These are phyloP conservation scores for Stevia rebaudiana DNA, from an alignment of 140 eudicot species.

Conservation along the genomic window DNA sequence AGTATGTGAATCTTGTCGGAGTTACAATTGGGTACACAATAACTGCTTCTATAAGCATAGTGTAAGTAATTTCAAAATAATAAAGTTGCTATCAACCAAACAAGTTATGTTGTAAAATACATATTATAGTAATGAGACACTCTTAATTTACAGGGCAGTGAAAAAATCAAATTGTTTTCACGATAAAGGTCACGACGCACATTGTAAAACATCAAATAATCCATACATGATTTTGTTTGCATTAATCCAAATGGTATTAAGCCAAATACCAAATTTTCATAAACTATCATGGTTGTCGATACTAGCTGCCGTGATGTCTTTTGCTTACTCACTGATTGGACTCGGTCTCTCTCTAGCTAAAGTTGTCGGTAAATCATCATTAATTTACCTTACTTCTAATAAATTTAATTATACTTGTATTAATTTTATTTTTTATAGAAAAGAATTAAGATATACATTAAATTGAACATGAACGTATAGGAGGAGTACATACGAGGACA, in stretches of 20 bases:
- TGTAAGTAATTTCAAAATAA: slow-evolving; percentile 44
- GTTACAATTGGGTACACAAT: slow-evolving; percentile 86
- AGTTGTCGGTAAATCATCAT: slow-evolving; percentile 28
- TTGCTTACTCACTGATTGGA: slow-evolving; percentile 74
- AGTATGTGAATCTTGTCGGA: slow-evolving; percentile 65
- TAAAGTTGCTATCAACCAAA: too few relatives aligned
- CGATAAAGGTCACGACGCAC: slow-evolving; percentile 35
- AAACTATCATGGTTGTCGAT: slow-evolving; percentile 80
- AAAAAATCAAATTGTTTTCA: slow-evolving; percentile 70
- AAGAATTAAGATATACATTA: background rate
- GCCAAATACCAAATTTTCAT: slow-evolving; percentile 78
- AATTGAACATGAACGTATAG: background rate
- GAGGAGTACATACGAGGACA: slow-evolving; percentile 46
- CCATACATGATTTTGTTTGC: slow-evolving; percentile 69
- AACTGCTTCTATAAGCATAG: slow-evolving; percentile 87
- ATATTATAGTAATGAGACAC: too few relatives aligned
- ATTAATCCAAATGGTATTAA: slow-evolving; percentile 47
- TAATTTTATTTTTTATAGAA: too few relatives aligned
- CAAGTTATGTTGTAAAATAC: too few relatives aligned
- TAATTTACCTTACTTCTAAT: too few relatives aligned
- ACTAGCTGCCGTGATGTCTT: slow-evolving; percentile 80
- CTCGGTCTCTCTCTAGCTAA: slow-evolving; percentile 75
- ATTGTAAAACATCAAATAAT: slow-evolving; percentile 40
- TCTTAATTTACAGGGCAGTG: slow-evolving; percentile 46
- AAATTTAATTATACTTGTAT: too few relatives aligned